phyloP scores from a whole-genome alignment of 371 early-diverging fungal species.

The Mortierella sp. region DNA sequence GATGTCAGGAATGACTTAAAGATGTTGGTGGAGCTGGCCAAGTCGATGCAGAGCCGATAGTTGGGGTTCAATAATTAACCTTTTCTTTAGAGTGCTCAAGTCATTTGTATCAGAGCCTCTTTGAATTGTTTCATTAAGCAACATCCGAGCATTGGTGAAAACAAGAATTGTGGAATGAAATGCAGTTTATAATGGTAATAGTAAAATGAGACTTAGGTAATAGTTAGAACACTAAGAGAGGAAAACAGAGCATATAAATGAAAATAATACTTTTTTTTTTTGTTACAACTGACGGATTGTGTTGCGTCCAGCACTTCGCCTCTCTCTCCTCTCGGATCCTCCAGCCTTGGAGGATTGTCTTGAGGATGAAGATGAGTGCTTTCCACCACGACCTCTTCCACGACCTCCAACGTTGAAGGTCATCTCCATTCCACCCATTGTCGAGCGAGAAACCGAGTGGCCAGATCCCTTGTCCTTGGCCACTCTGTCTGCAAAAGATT shows the following conservation, averaged over 20 bases:
- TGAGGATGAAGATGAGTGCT: slow-evolving; percentile 46
- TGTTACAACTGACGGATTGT: slow-evolving; percentile 47
- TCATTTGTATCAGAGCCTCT: too few species aligned
- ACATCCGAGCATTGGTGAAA: too few species aligned
- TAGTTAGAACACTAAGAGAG: background rate
- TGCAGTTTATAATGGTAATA: too few species aligned
- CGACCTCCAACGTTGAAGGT: slow-evolving; percentile 54
- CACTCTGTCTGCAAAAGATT: slow-evolving; percentile 53
- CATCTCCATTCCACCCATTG: slow-evolving; percentile 75
- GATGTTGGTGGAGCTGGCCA: too few species aligned
- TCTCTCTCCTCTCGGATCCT: slow-evolving; percentile 49
- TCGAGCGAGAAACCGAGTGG: slow-evolving; percentile 65
- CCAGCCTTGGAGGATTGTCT: slow-evolving; percentile 20
- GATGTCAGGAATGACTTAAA: too few species aligned
- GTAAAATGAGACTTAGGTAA: too few species aligned
- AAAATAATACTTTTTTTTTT: background rate
- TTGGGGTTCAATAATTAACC: too few species aligned
- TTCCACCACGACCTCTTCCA: slow-evolving; percentile 32
- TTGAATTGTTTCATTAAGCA: too few species aligned
- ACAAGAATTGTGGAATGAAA: too few species aligned
- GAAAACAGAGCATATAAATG: background rate
- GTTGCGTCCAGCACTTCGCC: slow-evolving; percentile 54
- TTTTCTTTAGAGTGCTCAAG: too few species aligned
- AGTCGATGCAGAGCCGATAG: too few species aligned
- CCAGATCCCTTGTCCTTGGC: slow-evolving; percentile 28